Conservation (phyloP, 2,329 filamentous ascomycete genomes). For the Hymenotorrendiella dingleyae region DNA sequence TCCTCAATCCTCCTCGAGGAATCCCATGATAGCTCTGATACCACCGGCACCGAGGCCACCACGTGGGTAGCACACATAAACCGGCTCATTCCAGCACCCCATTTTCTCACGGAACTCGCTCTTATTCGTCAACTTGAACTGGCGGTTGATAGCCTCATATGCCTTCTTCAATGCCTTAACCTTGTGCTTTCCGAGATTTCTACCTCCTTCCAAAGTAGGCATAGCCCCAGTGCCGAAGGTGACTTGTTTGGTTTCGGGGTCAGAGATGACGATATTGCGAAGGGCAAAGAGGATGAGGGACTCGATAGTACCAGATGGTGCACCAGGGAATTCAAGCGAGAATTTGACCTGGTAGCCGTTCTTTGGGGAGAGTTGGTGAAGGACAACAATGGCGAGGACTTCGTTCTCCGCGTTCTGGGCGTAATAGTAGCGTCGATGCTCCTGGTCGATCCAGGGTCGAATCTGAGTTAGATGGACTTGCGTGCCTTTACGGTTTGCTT, state of each 20-base stretch:
- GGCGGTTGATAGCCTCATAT: constrained; percentile 75
- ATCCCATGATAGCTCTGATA: constrained; percentile 79
- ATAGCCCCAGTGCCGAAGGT: constrained; percentile 86
- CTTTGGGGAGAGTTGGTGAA: constrained; percentile 72
- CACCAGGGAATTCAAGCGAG: constrained; percentile 84
- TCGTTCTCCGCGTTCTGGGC: constrained; percentile 67
- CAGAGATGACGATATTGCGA: constrained; percentile 42
- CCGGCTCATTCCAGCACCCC: constrained; percentile 74
- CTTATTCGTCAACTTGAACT: constrained; percentile 77
- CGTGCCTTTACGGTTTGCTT: constrained; percentile 69
- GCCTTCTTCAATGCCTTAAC: constrained; percentile 77
- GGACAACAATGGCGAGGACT: constrained; percentile 71
- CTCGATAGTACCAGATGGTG: constrained; percentile 85
- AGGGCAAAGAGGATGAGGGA: constrained; percentile 70
- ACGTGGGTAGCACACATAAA: constrained; percentile 86
- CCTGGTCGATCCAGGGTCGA: constrained; percentile 76
- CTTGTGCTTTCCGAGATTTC: constrained; percentile 74
- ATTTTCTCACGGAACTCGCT: constrained; percentile 88
- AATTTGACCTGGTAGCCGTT: constrained; percentile 95
- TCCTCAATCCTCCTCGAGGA: constrained; percentile 66
- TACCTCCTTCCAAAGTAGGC: constrained; percentile 66
- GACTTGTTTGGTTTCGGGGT: constrained; percentile 56
- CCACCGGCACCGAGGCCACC: constrained; percentile 78
- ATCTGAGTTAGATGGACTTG: constrained; percentile 91
- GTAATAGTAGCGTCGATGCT: constrained; percentile 81